Conservation (phyloP, 176 grass and related monocot species). For the Tuctoria greenei region DNA sequence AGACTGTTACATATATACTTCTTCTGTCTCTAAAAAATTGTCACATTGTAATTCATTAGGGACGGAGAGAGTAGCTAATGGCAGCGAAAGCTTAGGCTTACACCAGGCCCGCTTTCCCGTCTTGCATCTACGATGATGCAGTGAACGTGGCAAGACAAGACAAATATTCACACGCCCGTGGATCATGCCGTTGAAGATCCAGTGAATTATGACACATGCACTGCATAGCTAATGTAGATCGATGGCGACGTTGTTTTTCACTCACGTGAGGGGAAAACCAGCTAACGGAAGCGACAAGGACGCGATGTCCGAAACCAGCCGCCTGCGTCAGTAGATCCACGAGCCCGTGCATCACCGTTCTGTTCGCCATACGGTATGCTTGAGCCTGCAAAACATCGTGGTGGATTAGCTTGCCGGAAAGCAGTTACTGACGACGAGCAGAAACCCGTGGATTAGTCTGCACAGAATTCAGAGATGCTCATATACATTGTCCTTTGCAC, state of each 20-base stretch:
- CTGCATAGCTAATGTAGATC: not conserved
- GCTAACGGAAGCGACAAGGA: conserved; percentile 10
- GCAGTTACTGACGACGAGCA: not conserved
- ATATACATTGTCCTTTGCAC: not conserved
- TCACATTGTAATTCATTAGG: no score
- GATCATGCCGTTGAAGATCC: not conserved
- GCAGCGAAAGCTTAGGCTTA: not conserved
- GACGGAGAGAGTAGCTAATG: no score
- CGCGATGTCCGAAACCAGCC: conserved; percentile 8
- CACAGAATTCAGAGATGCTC: not conserved
- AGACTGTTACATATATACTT: no score
- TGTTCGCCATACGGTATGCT: not conserved
- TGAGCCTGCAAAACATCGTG: not conserved
- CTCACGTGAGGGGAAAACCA: not conserved
- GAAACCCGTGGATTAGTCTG: not conserved
- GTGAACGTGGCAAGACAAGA: not conserved
- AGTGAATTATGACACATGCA: not conserved
- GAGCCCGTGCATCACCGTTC: not conserved
- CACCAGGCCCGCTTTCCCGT: not conserved
- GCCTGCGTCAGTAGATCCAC: conserved; percentile 10
- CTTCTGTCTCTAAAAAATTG: no score
- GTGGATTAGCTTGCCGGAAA: not conserved
- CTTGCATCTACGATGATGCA: not conserved
- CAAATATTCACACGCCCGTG: conserved; percentile 5
- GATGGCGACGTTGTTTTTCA: not conserved